These are phyloP conservation scores for Clitoria ternatea DNA, from an alignment of 306 rosid genomes.

Conservation along the genomic window DNA sequence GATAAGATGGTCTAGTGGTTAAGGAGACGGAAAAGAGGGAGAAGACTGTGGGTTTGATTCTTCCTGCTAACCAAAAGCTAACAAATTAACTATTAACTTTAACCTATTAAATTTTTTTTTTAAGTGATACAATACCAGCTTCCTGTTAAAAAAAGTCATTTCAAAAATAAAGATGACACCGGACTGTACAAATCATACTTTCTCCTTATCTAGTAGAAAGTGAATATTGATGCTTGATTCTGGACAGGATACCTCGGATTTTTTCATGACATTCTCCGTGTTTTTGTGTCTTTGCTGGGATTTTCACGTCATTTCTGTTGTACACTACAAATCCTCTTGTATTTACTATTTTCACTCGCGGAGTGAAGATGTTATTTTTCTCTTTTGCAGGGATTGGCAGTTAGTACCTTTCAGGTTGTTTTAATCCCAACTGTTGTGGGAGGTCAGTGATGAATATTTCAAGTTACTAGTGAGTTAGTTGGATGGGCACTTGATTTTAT, in stretches of 20 bases:
- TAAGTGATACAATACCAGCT: neutral
- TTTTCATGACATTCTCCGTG: neutral
- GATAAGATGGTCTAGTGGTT: no score
- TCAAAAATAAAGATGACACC: neutral
- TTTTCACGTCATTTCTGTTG: neutral
- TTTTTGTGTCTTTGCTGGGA: neutral
- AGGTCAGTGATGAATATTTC: slow-evolving; percentile 56
- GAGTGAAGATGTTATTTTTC: neutral
- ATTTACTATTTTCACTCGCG: slow-evolving; percentile 11
- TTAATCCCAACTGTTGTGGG: slow-evolving; percentile 83
- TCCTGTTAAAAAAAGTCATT: slow-evolving; percentile 13
- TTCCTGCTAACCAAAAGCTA: no score
- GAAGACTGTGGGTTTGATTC: no score
- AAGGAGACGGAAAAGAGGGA: no score
- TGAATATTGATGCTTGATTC: neutral
- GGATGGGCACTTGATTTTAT: neutral
- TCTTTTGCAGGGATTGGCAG: slow-evolving; percentile 68
- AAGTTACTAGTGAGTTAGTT: neutral
- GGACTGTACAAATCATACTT: neutral
- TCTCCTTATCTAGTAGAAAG: neutral
- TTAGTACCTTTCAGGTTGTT: slow-evolving; percentile 98
- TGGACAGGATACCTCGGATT: neutral
- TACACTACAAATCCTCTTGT: slow-evolving; percentile 4
- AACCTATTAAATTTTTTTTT: neutral
- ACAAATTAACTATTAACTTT: no score